Conservation (phyloP, 139 green algal species). For the Mesotaenium endlicherianum region DNA sequence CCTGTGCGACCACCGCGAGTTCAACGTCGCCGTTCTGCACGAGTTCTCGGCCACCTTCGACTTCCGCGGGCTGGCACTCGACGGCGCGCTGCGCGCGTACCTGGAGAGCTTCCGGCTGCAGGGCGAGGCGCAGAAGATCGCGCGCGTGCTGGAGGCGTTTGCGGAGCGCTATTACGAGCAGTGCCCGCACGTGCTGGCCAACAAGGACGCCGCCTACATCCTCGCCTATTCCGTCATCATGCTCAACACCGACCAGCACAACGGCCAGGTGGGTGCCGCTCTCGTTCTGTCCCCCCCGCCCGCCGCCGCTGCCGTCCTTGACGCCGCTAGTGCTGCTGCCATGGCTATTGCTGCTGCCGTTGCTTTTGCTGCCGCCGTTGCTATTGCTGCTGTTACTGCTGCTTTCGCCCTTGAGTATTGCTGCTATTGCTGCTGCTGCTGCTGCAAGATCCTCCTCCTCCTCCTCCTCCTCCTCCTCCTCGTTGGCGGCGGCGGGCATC, state of each 20-base stretch:
- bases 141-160: constrained; percentile 73
- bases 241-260: constrained; percentile 86
- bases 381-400: too few relatives aligned
- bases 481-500: too few relatives aligned
- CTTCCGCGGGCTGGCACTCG: constrained; percentile 73
- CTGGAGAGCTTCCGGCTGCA: constrained; percentile 76
- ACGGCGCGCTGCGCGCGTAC: constrained; percentile 73
- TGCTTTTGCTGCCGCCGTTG: too few relatives aligned
- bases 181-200: constrained; percentile 11
- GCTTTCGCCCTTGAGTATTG: too few relatives aligned
- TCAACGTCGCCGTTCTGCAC: constrained; percentile 74
- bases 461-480: too few relatives aligned
- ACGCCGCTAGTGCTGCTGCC: too few relatives aligned
- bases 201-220: constrained; percentile 74
- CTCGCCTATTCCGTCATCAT: constrained; percentile 83
- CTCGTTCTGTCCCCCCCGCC: too few relatives aligned
- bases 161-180: constrained; percentile 55
- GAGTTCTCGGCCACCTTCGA: constrained; percentile 73
- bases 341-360: too few relatives aligned
- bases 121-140: constrained; percentile 84
- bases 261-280: constrained; percentile 38
- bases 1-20: constrained; percentile 84
- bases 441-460: too few relatives aligned
- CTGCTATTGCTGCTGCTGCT: too few relatives aligned
- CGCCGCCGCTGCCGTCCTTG: too few relatives aligned